Conservation (phyloP, 2,329 filamentous ascomycete genomes). For the Lachnellula cervina region DNA sequence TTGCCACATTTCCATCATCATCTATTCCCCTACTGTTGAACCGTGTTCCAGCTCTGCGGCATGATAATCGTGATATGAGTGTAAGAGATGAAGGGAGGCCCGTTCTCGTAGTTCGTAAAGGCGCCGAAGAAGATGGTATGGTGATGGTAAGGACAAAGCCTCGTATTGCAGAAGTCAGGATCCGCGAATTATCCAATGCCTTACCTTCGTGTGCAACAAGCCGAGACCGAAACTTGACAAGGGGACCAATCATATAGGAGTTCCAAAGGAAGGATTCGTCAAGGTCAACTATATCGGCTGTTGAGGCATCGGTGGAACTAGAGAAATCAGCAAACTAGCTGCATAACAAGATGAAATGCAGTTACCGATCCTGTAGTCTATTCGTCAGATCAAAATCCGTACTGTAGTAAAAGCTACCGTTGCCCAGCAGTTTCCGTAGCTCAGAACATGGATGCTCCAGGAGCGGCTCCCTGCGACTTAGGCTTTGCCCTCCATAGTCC, state of each 20-base stretch:
- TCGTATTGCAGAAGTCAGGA: slow-evolving; percentile 88
- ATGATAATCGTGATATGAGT: slow-evolving; percentile 87
- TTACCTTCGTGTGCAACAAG: slow-evolving; percentile 70
- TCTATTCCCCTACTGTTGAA: slow-evolving; percentile 98
- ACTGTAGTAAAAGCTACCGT: slow-evolving; percentile 96
- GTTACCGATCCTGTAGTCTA: slow-evolving; percentile 78
- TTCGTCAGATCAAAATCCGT: slow-evolving; percentile 97
- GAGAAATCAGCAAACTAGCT: slow-evolving; percentile 15
- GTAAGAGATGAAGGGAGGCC: slow-evolving; percentile 81
- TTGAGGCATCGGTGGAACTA: slow-evolving; percentile 68
- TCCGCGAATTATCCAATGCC: slow-evolving; percentile 77
- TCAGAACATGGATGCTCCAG: slow-evolving; percentile 87
- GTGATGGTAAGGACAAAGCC: slow-evolving; percentile 87
- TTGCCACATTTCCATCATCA: slow-evolving; percentile 94
- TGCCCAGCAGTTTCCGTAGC: slow-evolving; percentile 84
- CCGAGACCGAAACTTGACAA: slow-evolving; percentile 82
- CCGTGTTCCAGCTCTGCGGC: slow-evolving; percentile 82
- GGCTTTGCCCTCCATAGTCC: slow-evolving; percentile 47
- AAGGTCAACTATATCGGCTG: slow-evolving; percentile 87
- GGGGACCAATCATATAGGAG: slow-evolving; percentile 92
- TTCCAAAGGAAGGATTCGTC: slow-evolving; percentile 96
- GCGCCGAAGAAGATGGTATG: slow-evolving; percentile 71
- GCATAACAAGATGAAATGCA: slow-evolving; percentile 1
- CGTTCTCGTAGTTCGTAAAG: slow-evolving; percentile 58
- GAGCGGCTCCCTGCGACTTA: slow-evolving; percentile 56